Base-by-base conservation (phyloP, 352 stramenopile species). In the Phytophthora agathidicida region DNA sequence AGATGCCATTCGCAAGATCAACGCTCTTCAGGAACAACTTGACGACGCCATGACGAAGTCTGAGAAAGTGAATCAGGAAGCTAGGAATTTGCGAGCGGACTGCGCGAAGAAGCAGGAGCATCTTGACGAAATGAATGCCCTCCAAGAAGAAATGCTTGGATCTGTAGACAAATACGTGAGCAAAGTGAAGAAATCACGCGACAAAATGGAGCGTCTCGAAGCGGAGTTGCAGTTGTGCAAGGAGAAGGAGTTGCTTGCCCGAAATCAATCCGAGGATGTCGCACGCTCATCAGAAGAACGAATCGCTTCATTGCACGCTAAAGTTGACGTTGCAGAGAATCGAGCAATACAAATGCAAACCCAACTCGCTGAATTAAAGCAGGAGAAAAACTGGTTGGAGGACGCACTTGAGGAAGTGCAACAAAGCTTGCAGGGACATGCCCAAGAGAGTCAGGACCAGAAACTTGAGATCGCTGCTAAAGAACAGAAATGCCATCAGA, bases 131-230 rank as follows among this genome's bases (percentile, higher is more conserved):
- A 55, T 91, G 10, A 86, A 89, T 30, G 50, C 58, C 0, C 61
- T 94, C 1, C 84, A 94, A 41, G 84, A 94, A 28, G 80, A 88
- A 23, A 14, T 94, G 2, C 70, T 94, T 4, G 36, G 65, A 6
- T 83, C 75, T 0, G 71, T 92, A 9, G 77, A 89, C 17, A 71
- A 79, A 27, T 72, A 84, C 37, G 59, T 77, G 16, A 27, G 31
- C 1, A 65, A 62, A 8, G 41, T 56, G 3, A 76, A 81, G 32
- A 60, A 72, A 28, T 54, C 62, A 3, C 47, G 54, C 1, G 54
- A 50, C 20, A 61, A 80, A 58, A 57, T 66, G 10, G 60, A 67
- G 14, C 28, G 57, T 10, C 39, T 89, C 0, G 42, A 81, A 50
- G 16, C 3, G 0, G 49, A 80, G n/a, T 30, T 76, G 1, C 23